Evolutionary conservation across 495 filamentous ascomycete genomes (phyloP).

Genomic region (Aspergillus hancockii): DNA sequence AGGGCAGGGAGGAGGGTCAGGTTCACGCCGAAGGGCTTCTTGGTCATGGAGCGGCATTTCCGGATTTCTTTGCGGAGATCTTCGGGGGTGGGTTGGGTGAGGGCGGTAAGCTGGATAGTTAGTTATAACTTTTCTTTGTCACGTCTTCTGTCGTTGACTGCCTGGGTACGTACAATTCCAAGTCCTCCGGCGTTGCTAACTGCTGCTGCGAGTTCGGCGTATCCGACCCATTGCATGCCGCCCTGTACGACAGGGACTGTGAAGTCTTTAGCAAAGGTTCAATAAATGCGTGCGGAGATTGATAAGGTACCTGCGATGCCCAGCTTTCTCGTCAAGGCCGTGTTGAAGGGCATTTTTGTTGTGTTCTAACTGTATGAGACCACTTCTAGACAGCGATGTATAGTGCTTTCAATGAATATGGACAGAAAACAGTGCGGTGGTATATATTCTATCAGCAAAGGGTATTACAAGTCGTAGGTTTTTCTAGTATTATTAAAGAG

Average conservation of each 20-base stretch:
- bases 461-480: neutral
- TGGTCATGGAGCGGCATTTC: constrained; percentile 80
- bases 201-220: constrained; percentile 88
- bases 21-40: constrained; percentile 91
- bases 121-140: constrained; percentile 2
- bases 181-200: constrained; percentile 95
- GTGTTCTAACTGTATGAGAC: constrained; percentile 4
- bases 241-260: constrained; percentile 95
- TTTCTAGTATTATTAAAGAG: neutral
- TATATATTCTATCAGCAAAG: neutral
- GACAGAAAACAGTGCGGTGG: neutral
- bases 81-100: constrained; percentile 92
- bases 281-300: neutral
- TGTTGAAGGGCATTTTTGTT: constrained; percentile 87
- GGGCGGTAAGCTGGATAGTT: constrained; percentile 67
- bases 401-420: neutral
- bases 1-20: constrained; percentile 91
- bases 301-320: constrained; percentile 70
- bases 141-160: too few relatives aligned
- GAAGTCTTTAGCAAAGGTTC: neutral
- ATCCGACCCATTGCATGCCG: constrained; percentile 91
- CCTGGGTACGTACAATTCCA: constrained; percentile 60
- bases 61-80: constrained; percentile 92
- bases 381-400: neutral
- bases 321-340: constrained; percentile 82